Evolutionary conservation across 108 stramenopile species (phyloP), one percentile per base, ranked within the genome.

Genomic region (Skeletonema menzelii): DNA sequence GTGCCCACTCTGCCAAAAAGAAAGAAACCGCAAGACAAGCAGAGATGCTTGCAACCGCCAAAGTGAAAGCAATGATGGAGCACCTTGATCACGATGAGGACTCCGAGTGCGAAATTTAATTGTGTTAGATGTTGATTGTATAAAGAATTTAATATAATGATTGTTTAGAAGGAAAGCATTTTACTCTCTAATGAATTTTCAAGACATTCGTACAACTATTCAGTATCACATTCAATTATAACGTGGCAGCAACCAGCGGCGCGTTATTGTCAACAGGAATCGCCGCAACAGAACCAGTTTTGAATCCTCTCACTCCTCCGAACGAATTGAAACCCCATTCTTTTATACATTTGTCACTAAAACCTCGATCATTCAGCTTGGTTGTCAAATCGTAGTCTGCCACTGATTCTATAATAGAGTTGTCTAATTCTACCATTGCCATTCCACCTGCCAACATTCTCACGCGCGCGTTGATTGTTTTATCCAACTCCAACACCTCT

Each of bases 401-500:
- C n/a, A 34, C 38, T 30, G 19, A 19, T 47, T 40, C 31, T 35
- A 78, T 74, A 5, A 73, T 27, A 19, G 47, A 27, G 22, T 35
- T 31, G 57, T 95, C 94, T 26, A 92, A 69, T 67, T 95, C 94
- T 53, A 95, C 74, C 85, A 91, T 77, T 1, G 88, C 94, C 57
- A 71, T 86, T 17, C 86, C 84, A 8, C 78, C 72, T 10, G 77
- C 27, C 15, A 95, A 42, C 73, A 95, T 75, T 37, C 94, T 75
- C 0, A 95, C 91, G 5, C 94, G 74, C 31, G 88, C 35, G 74
- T 91, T 88, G 60, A 49, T 55, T 3, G 85, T 82, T 38, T 65
- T 71, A 63, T 80, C 82, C 20, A 87, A 63, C 22, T 56, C 61
- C 66, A 95, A 70, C 8, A 57, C 56, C 1, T 53, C 31, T 19